These are phyloP conservation scores for Geotrichum histeridarum DNA, from an alignment of 1,139 yeast genomes.

Conservation along the genomic window DNA sequence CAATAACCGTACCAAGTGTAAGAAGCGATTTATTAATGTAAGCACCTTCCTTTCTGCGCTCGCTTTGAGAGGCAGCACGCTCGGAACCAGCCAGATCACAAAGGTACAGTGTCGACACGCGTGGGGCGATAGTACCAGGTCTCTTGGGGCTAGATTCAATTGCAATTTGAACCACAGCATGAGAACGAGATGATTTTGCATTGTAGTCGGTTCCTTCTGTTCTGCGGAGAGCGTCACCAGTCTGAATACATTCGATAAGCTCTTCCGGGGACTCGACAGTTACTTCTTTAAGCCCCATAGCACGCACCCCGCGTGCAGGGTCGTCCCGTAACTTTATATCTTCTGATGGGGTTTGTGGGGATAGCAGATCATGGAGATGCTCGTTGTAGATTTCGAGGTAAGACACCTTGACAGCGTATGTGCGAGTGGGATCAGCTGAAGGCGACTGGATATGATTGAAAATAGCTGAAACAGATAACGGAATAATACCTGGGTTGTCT, in stretches of 20 bases:
- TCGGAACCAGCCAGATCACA: constrained; percentile 98
- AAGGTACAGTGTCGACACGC: constrained; percentile 62
- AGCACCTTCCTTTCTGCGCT: constrained; percentile 86
- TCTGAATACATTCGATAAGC: constrained; percentile 53
- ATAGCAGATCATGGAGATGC: constrained; percentile 66
- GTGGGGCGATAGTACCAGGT: constrained; percentile 39
- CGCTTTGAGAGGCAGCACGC: constrained; percentile 74
- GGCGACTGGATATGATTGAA: constrained; percentile 43
- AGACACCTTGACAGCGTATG: constrained; percentile 52
- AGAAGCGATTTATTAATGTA: constrained; percentile 84
- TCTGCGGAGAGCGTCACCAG: constrained; percentile 70
- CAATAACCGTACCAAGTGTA: constrained; percentile 84
- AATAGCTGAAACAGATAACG: constrained; percentile 63
- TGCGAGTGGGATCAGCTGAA: constrained; percentile 30
- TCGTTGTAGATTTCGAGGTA: constrained; percentile 91
- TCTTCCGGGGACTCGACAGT: constrained; percentile 54
- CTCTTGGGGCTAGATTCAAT: constrained; percentile 40
- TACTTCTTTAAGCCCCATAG: constrained; percentile 68
- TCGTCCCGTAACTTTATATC: constrained; percentile 78
- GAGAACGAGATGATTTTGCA: constrained; percentile 79
- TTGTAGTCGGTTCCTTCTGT: constrained; percentile 90
- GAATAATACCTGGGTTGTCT: constrained; percentile 71
- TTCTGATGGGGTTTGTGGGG: constrained; percentile 28
- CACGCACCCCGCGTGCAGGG: constrained; percentile 63
- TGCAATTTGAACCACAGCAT: constrained; percentile 76